These are phyloP conservation scores for Bolboschoenus planiculmis DNA, from an alignment of 176 grass and related monocot species.

Conservation along the genomic window DNA sequence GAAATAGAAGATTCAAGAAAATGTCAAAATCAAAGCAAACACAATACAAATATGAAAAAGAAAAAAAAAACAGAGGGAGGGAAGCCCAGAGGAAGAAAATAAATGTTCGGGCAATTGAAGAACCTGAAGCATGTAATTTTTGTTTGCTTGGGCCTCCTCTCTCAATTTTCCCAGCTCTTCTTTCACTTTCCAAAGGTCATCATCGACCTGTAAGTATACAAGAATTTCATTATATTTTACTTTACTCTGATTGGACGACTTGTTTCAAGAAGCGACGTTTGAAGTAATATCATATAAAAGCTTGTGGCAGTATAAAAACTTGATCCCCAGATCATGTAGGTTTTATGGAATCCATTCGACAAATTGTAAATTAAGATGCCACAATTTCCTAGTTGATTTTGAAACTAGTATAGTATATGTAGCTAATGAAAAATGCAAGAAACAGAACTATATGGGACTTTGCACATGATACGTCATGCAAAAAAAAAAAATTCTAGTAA, in stretches of 20 bases:
- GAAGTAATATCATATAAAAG: not conserved
- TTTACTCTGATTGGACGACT: not conserved
- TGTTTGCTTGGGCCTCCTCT: constrained; percentile 87
- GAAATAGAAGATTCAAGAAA: constrained; percentile 29
- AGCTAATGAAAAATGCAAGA: not conserved
- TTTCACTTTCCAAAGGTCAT: constrained; percentile 62
- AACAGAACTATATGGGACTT: not conserved
- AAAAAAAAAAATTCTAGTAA: not conserved
- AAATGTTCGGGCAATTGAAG: not conserved
- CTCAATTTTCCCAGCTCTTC: constrained; percentile 82
- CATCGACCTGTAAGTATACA: constrained; percentile 39
- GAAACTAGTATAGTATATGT: not conserved
- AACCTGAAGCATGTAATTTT: constrained; percentile 96
- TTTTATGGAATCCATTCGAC: not conserved
- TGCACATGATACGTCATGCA: not conserved
- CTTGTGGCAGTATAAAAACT: not conserved
- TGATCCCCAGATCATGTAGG: not conserved
- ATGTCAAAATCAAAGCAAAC: constrained; percentile 17
- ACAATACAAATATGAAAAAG: not conserved
- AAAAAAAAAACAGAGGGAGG: not conserved
- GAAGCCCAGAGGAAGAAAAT: constrained; percentile 8
- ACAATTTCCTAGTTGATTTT: not conserved
- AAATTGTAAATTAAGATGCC: not conserved
- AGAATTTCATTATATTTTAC: not conserved
- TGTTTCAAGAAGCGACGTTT: not conserved